Percentiles rank a stretch among this genome's conserved stretches.
Evolutionary conservation across 495 filamentous ascomycete species (phyloP).

Genomic region (Neurospora sp.): DNA sequence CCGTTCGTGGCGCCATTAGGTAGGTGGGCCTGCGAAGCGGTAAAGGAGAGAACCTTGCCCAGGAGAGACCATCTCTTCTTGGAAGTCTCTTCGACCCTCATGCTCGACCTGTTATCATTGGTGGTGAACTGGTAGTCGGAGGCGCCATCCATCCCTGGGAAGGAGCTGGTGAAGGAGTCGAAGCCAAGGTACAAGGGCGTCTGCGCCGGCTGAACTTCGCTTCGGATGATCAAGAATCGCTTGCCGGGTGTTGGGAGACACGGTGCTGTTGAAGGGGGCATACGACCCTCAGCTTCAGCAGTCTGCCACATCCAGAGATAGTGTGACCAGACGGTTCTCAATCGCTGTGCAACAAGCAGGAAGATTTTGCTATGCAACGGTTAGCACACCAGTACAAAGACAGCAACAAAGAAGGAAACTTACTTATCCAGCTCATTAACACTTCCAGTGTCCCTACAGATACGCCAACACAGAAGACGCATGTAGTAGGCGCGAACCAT

Average conservation of each 20-base stretch:
- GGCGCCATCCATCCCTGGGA: slow-evolving; percentile 1
- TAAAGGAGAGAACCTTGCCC: slow-evolving; percentile 55
- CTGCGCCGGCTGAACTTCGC: slow-evolving; percentile 55
- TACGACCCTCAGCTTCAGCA: slow-evolving; percentile 43
- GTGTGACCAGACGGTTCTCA: slow-evolving; percentile 68
- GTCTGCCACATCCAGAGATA: slow-evolving; percentile 64
- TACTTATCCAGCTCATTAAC: slow-evolving; percentile 60
- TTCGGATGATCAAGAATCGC: slow-evolving; percentile 83
- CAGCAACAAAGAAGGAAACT: slow-evolving; percentile 22
- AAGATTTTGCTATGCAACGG: slow-evolving; percentile 50
- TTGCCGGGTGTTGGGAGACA: slow-evolving; percentile 86
- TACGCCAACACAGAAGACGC: slow-evolving; percentile 85
- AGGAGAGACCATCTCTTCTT: slow-evolving; percentile 65
- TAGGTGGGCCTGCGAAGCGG: slow-evolving; percentile 12
- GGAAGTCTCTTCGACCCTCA: slow-evolving; percentile 2
- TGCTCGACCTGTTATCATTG: slow-evolving; percentile 2
- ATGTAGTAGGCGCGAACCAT: slow-evolving; percentile 97
- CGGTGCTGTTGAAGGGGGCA: slow-evolving; percentile 66
- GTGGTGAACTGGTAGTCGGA: slow-evolving; percentile 6
- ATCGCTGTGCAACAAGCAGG: slow-evolving; percentile 53
- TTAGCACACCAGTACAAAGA: slow-evolving; percentile 2
- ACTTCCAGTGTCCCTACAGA: slow-evolving; percentile 68
- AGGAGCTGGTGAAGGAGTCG: slow-evolving; percentile 23
- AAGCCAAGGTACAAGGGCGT: slow-evolving; percentile 34
- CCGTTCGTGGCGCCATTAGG: background rate